Evolutionary conservation across 208 protist species (phyloP), one percentile per base, ranked within the genome.

Genomic region (Trypanosoma caninum): DNA sequence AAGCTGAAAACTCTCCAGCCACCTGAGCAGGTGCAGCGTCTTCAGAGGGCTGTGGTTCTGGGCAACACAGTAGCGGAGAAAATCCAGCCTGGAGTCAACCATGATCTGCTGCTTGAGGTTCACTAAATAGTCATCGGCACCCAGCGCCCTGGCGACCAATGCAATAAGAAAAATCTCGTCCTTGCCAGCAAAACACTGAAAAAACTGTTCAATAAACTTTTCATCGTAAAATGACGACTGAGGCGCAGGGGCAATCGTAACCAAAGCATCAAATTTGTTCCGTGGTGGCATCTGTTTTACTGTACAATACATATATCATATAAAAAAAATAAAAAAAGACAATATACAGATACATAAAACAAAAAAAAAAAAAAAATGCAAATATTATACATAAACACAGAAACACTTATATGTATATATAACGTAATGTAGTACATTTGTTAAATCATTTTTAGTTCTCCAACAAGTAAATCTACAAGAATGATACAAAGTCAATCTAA

Each of bases 41-140:
- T 94, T 91, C 27, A 67, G 66, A 0, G 80, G 46, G 20, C 37
- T 44, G 48, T 82, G 92, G 66, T 68, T 69, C 27, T 81, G 60
- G 11, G 20, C 46, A 11, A 80, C 88, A 53, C 82, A 89, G 72
- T 84, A 92, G 20, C 65, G 72, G 16, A 92, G 31, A 18, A 86
- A 80, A 45, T 80, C 71, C 11, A 91, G 72, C 54, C 76, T 60
- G 7, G 75, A 59, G 50, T 94, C 88, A 22, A 94, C 80, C 40
- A 78, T 56, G 22, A 89, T 75, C 63, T 94, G 88, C 23, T 79
- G 69, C 2, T 58, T 56, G 11, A 94, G 74, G 65, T 86, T 67
- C 14, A 79, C 67, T 71, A 75, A 82, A 61, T 94, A 92, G 46
- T 80, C 67, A 18, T 79, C 74, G 22, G 66, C 68, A 46, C 65